Evolutionary conservation across 2,329 filamentous ascomycete species (phyloP), one percentile per base, ranked within the genome.

Genomic region (Aspergillus fumigatus): DNA sequence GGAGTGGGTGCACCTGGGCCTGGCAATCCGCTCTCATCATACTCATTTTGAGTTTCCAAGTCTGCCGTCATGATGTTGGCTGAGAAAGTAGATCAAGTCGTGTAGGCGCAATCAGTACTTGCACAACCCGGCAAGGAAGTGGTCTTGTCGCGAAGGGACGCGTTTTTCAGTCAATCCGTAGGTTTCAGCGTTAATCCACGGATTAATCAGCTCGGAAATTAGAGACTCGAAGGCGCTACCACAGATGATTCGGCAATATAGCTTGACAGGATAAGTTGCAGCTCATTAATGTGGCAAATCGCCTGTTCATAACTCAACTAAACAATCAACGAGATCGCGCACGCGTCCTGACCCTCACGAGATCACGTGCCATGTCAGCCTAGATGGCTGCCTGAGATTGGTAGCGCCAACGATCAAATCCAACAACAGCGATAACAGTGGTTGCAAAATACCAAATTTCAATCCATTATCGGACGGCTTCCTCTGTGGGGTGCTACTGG

Each of bases 1-100:
- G 93, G 92, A 55, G 92, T 96, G 2, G 94, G 94, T n/a, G 94
- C 94, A 62, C 94, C 94, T 56, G 93, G 93, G 10, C 89, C 92
- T 55, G 88, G 86, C 69, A 86, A 83, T 59, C 86, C 83, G 66
- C 83, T 82, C 58, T 96, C 91, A 56, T 94, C 92, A 65, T 86
- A 84, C 56, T 83, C 82, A 59, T 88, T 87, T 62, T 95, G 89
- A 40, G 85, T 84, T 60, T 88, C 83, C 62, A 85, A 82, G 50
- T 82, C 81, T 58, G 78, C 75, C 62, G 82, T 64, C 68, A 74
- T 74, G 4, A 2, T 47, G 43, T 47, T 14, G 21, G 3, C 21
- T 21, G 40, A 9, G 21, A 7, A 43, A 11, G 40, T 9, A 21
- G 9, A 23, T 43, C n/a, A 43, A 43, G 7, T 11, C 1, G 14